Percentiles rank a stretch among this genome's conserved stretches.
These are phyloP conservation scores for Poronia punctata DNA, from an alignment of 495 filamentous ascomycete species.

Conservation along the genomic window DNA sequence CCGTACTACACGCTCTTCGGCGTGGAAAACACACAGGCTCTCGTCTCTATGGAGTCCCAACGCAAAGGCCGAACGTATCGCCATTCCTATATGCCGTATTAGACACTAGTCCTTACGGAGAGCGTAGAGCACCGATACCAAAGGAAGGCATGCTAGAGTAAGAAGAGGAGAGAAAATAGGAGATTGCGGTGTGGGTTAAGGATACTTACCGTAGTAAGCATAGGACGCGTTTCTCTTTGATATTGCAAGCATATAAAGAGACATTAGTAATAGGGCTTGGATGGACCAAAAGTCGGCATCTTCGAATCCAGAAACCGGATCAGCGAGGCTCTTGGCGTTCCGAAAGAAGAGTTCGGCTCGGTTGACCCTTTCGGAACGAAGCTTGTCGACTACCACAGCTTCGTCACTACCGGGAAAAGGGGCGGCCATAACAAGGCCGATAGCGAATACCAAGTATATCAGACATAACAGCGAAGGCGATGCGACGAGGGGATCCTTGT, in stretches of 20 bases:
- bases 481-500: conserved; percentile 43
- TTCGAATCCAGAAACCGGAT: conserved; percentile 51
- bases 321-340: conserved; percentile 47
- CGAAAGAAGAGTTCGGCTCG: conserved; percentile 54
- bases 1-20: conserved; percentile 37
- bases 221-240: conserved; percentile 55
- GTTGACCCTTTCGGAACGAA: conserved; percentile 37
- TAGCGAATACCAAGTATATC: conserved; percentile 51
- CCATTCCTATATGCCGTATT: conserved; percentile 45
- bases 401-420: conserved; percentile 42
- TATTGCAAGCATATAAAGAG: conserved; percentile 51
- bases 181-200: neutral
- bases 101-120: conserved; percentile 3
- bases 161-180: neutral
- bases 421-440: conserved; percentile 52
- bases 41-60: conserved; percentile 57
- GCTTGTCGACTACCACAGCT: conserved; percentile 41
- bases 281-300: conserved; percentile 58
- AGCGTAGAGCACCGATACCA: too few species aligned
- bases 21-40: conserved; percentile 45
- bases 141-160: too few species aligned
- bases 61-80: conserved; percentile 53
- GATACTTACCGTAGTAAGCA: conserved; percentile 46
- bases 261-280: conserved; percentile 54
- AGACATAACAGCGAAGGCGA: conserved; percentile 46